Conservation (phyloP, 495 filamentous ascomycete species). For the Penicillium herquei region DNA sequence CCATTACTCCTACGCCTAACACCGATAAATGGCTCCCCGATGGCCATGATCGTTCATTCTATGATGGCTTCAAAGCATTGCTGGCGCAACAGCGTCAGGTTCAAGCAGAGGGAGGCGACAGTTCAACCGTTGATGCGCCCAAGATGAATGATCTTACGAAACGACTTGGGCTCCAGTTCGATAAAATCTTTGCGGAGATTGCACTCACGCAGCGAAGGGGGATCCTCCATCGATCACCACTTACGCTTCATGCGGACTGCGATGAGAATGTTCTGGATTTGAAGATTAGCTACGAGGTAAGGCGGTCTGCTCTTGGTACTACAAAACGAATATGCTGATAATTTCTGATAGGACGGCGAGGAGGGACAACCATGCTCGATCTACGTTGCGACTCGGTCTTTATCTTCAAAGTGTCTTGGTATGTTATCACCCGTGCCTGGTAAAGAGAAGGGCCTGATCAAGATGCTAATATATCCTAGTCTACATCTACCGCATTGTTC, state of each 20-base stretch:
- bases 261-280: conserved; percentile 37
- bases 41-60: conserved; percentile 45
- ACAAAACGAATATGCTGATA: neutral
- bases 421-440: conserved; percentile 4
- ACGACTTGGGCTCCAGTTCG: conserved; percentile 52
- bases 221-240: conserved; percentile 51
- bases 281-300: conserved; percentile 38
- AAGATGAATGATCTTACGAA: conserved; percentile 52
- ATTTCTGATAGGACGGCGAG: conserved; percentile 18
- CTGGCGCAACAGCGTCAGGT: conserved; percentile 32
- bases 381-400: conserved; percentile 36
- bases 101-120: conserved; percentile 20
- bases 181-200: conserved; percentile 55
- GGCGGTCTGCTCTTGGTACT: neutral
- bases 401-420: conserved; percentile 35
- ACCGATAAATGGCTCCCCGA: conserved; percentile 41
- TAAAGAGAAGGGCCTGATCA: neutral
- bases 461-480: conserved; percentile 29
- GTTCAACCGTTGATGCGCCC: conserved; percentile 38
- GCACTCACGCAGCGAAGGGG: conserved; percentile 57
- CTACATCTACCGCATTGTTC: conserved; percentile 46
- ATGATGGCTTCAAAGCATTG: conserved; percentile 44
- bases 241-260: conserved; percentile 44
- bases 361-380: conserved; percentile 30
- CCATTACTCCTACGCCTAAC: conserved; percentile 19